Percentiles rank a stretch among this genome's conserved stretches.
Conservation (phyloP, 2,329 filamentous ascomycete genomes). For the Leptosphaerulina australis region DNA sequence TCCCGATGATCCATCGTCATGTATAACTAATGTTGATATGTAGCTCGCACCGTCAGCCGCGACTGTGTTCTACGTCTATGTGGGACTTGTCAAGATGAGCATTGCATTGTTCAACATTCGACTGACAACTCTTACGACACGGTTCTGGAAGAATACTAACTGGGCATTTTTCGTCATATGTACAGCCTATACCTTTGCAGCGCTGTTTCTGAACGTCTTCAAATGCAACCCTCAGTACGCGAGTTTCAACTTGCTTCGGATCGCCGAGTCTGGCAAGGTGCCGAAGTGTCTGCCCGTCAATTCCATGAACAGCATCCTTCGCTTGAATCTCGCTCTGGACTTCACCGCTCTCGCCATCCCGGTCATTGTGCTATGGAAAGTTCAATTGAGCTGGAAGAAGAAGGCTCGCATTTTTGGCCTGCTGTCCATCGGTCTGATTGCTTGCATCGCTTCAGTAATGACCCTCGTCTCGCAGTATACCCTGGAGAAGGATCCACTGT, state of each 20-base stretch:
- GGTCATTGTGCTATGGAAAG: constrained; percentile 10
- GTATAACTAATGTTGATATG: constrained; percentile 1
- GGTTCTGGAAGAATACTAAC: constrained; percentile 7
- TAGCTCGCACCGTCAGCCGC: constrained; percentile 9
- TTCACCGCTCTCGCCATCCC: constrained; percentile 13
- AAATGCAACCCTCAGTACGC: constrained; percentile 14
- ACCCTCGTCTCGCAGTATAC: constrained; percentile 13
- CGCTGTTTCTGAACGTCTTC: constrained; percentile 10
- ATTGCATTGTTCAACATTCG: constrained; percentile 14
- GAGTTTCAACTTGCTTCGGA: constrained; percentile 9
- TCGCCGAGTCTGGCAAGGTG: constrained; percentile 9
- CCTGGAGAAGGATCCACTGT: constrained; percentile 8
- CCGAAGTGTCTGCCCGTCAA: constrained; percentile 11
- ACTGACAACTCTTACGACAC: constrained; percentile 12
- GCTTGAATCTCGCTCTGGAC: constrained; percentile 12
- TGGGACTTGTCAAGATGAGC: constrained; percentile 14
- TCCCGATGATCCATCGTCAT: neutral
- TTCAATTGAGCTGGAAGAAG: constrained; percentile 13
- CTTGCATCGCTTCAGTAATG: constrained; percentile 14
- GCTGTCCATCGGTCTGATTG: constrained; percentile 12
- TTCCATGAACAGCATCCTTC: constrained; percentile 13
- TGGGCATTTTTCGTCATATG: constrained; percentile 12
- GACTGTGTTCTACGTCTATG: constrained; percentile 13
- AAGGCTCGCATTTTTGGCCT: constrained; percentile 12
- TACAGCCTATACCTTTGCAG: constrained; percentile 5